phyloP scores from a whole-genome alignment of 805 yeast genomes.

The Ogataea methanolica region DNA sequence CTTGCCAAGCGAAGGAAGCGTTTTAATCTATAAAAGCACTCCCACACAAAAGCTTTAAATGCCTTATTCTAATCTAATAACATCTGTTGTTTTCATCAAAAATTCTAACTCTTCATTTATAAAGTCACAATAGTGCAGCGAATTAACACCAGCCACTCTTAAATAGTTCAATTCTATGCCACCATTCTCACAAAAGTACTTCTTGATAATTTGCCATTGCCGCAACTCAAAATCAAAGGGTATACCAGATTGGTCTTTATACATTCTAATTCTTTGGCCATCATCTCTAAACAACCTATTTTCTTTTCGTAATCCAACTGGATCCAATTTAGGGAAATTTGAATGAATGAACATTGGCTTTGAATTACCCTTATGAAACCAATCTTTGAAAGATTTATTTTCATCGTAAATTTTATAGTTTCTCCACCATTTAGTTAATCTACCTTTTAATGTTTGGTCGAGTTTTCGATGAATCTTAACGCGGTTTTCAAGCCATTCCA shows the following conservation, averaged over 20 bases:
- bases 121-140: slow-evolving; percentile 46
- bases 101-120: slow-evolving; percentile 42
- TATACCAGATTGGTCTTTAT: slow-evolving; percentile 25
- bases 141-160: slow-evolving; percentile 20
- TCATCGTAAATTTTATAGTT: slow-evolving; percentile 13
- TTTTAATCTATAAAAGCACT: too few species aligned
- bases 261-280: slow-evolving; percentile 24
- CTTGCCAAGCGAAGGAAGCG: too few species aligned
- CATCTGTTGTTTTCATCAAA: slow-evolving; percentile 27
- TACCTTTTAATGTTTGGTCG: slow-evolving; percentile 5
- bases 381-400: slow-evolving; percentile 10
- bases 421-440: slow-evolving; percentile 11
- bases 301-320: slow-evolving; percentile 32
- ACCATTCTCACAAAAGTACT: slow-evolving; percentile 27
- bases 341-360: slow-evolving; percentile 44
- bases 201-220: slow-evolving; percentile 53
- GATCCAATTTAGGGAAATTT: slow-evolving; percentile 52
- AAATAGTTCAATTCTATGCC: slow-evolving; percentile 23
- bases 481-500: slow-evolving; percentile 12
- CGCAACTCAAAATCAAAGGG: slow-evolving; percentile 53
- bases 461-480: slow-evolving; percentile 1
- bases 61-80: neutral
- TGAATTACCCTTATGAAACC: slow-evolving; percentile 22
- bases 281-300: slow-evolving; percentile 27
- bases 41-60: too few species aligned